Evolutionary conservation across 768 basidiomycete genomes (phyloP).

Genomic region (Xerocomus brunneocitrinus): DNA sequence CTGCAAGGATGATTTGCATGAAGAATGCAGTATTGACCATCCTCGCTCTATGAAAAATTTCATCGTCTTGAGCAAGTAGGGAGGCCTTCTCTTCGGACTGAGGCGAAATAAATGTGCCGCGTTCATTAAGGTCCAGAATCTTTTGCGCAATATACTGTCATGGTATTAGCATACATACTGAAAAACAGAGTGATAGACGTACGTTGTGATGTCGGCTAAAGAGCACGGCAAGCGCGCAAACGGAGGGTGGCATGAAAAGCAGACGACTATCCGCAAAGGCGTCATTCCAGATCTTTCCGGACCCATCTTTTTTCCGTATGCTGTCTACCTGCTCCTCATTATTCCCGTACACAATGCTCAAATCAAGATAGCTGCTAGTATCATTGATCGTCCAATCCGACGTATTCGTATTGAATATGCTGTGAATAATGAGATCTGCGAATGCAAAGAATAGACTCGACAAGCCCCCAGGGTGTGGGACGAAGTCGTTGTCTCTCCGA

Average conservation of each 20-base stretch:
- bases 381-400: constrained; percentile 52
- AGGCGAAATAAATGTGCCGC: constrained; percentile 37
- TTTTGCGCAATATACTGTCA: constrained; percentile 64
- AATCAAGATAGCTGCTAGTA: constrained; percentile 69
- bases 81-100: constrained; percentile 14
- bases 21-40: constrained; percentile 72
- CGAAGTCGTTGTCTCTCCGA: constrained; percentile 33
- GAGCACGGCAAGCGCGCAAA: constrained; percentile 62
- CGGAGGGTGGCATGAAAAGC: constrained; percentile 68
- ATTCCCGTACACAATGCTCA: constrained; percentile 70
- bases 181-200: constrained; percentile 18
- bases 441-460: constrained; percentile 76
- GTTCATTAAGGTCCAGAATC: constrained; percentile 66
- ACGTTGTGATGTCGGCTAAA: constrained; percentile 75
- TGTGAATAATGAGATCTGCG: constrained; percentile 72
- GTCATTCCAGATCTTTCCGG: constrained; percentile 64
- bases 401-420: constrained; percentile 57
- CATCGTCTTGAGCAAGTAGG: constrained; percentile 57
- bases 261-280: constrained; percentile 65
- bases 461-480: constrained; percentile 61
- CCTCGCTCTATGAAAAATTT: constrained; percentile 70
- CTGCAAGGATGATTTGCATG: constrained; percentile 63
- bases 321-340: constrained; percentile 42
- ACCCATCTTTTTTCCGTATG: constrained; percentile 60
- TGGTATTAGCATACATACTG: constrained; percentile 4